These are phyloP conservation scores for Trichoderma aggressivum DNA, from an alignment of 2,329 filamentous ascomycete species.

Conservation along the genomic window DNA sequence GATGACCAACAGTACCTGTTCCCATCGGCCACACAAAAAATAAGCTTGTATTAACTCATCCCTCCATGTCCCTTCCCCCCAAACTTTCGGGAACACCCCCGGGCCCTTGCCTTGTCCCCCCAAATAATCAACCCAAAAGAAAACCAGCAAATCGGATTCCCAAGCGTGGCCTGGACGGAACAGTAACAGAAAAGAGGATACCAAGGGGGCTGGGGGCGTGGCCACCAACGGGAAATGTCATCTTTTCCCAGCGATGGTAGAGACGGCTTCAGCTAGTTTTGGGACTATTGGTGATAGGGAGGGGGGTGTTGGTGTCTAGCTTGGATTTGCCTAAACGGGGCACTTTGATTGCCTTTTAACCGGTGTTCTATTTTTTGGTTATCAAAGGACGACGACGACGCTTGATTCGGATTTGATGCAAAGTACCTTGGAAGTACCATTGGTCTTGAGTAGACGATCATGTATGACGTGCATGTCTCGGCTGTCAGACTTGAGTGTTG, in stretches of 20 bases:
- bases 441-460: neutral
- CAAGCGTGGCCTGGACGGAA: neutral
- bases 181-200: neutral
- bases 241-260: neutral
- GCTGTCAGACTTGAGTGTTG: neutral
- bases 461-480: conserved; percentile 6
- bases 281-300: neutral
- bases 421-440: neutral
- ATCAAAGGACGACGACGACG: neutral
- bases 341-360: neutral
- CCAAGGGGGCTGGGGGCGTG: neutral
- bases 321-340: neutral
- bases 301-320: neutral
- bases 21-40: neutral
- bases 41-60: neutral
- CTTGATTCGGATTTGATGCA: neutral
- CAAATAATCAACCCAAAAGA: neutral
- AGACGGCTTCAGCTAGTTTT: neutral
- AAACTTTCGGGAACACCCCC: neutral
- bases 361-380: neutral
- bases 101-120: neutral
- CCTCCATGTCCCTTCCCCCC: neutral
- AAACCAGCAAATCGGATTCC: neutral
- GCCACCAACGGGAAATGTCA: neutral
- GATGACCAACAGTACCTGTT: neutral